Base-by-base conservation (phyloP, 1,284 basidiomycete genomes). In the Ustilago curta region DNA sequence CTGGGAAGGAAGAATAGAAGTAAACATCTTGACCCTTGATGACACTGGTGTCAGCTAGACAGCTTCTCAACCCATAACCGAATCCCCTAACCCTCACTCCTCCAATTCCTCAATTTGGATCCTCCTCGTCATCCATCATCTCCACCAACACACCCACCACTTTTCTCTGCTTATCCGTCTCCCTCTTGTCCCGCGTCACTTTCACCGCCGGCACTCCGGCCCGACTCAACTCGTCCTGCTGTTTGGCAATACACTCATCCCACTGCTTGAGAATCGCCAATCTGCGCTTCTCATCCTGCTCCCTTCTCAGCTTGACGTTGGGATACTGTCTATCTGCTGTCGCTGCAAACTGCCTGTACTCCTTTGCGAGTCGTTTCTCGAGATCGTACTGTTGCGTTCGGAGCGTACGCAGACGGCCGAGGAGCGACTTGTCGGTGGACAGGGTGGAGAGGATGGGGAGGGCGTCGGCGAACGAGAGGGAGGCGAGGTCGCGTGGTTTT, bases 361-460 rank as follows among this genome's bases (percentile, higher is more conserved):
- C 61, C 39, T 69, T 69, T 1, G 44, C 40, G 16, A 73, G 62
- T 8, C 52, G 42, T 8, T 61, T 60, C 37, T 73, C 70, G 25
- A 73, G 66, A 0, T 61, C 53, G 45, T 69, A 48, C 40, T 73
- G 70, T 25, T 52, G 39, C 0, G 32, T 48, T 6, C 59, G 58
- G 4, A 73, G 65, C 0, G 50, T 23, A 4, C 21, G 27, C 0
- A 73, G 55, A 11, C 64, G 61, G 4, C 37, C 16, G 8, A 73
- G 59, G n/a, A 69, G 54, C 27, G 49, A 11, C 5, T n/a, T 45
- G 40, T 68, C 65, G 8, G 53, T 35, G 8, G 70, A 47, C 5
- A 73, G 61, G 11, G 51, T 45, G 44, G 61, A 61, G 32, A 73
- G 66, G 55, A 68, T 64, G 8, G 70, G 65, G 2, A 73, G 65